Evolutionary conservation across 2,329 filamentous ascomycete genomes (phyloP), one percentile per base, ranked within the genome.

Genomic region (Diaporthe destruens): DNA sequence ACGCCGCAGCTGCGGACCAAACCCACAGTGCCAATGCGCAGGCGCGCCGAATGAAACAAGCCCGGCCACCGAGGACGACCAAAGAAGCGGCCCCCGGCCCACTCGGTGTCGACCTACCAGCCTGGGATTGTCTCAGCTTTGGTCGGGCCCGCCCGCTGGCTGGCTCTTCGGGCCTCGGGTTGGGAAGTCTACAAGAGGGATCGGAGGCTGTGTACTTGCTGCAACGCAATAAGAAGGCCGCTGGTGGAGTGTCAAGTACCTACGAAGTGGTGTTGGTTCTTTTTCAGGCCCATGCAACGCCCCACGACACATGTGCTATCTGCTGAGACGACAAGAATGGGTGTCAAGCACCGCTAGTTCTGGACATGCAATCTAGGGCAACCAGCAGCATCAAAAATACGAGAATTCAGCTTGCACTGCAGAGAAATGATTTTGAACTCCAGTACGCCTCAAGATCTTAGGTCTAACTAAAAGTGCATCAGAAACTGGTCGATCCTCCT

Each of bases 371-470:
- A 20, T 11, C 44, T 12, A 8, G 12, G 47, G n/a, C 23, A 36
- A 7, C 5, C 12, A 25, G 3, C 42, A 23, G 32, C 44, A 49
- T 11, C 44, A 47, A 16, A 36, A 42, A 42, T 18, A n/a, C 29
- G 18, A 32, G 4, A 25, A 54, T 14, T 69, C 25, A 44, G n/a
- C 44, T 20, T 57, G 42, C 18, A 49, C n/a, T 6, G 47, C 47
- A 51, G 8, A 14, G 36, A 29, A n/a, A 32, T 42, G 29, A 54
- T 70, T 70, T 70, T 70, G 34, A 61, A 70, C 68, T 49, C 68
- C 68, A 34, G 61, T 54, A 59, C 68, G 34, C 68, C 68, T 61
- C 47, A 25, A 61, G 25, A 61, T 61, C 68, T 70, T 42, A 53
- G 42, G 23, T 70, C 68, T 70, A 70, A 70, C 47, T 54, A 70